Evolutionary conservation across 2,329 filamentous ascomycete genomes (phyloP).

Genomic region (Tolypocladium tropicale): DNA sequence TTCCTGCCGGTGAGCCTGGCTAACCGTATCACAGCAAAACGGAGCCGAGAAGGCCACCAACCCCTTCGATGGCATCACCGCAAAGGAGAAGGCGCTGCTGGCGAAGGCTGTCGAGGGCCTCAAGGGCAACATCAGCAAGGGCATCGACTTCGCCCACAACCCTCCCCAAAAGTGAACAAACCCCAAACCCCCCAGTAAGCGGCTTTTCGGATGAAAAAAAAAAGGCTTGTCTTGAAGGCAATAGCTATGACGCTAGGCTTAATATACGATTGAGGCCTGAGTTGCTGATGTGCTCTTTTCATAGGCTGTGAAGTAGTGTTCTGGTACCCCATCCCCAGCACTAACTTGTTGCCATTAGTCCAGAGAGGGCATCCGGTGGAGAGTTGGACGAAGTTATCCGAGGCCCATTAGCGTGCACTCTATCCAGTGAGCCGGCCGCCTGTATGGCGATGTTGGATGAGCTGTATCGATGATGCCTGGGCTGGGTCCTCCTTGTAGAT

Average conservation of each 20-base stretch:
- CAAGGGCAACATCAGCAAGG: constrained; percentile 90
- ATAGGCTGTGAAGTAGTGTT: constrained; percentile 25
- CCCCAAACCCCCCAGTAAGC: constrained; percentile 16
- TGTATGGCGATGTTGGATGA: neutral
- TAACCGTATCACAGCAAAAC: constrained; percentile 46
- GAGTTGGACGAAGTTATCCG: neutral
- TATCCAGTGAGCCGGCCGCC: neutral
- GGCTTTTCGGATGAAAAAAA: constrained; percentile 16
- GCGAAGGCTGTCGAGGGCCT: constrained; percentile 66
- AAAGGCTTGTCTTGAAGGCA: constrained; percentile 15
- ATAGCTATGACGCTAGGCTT: constrained; percentile 24
- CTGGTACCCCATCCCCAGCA: constrained; percentile 2
- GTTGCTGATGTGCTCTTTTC: constrained; percentile 25
- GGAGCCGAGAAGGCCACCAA: constrained; percentile 82
- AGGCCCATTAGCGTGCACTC: neutral
- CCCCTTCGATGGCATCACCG: constrained; percentile 64
- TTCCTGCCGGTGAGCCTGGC: constrained; percentile 4
- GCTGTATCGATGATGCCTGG: neutral
- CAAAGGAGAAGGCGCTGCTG: constrained; percentile 83
- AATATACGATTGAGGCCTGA: constrained; percentile 22
- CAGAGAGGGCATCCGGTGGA: neutral
- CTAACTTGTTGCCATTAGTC: neutral
- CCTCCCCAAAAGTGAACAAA: constrained; percentile 72
- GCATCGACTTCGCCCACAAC: constrained; percentile 75
- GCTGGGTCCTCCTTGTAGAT: neutral